Base-by-base conservation (phyloP, 2,329 filamentous ascomycete species). In the Orbilia quercus region DNA sequence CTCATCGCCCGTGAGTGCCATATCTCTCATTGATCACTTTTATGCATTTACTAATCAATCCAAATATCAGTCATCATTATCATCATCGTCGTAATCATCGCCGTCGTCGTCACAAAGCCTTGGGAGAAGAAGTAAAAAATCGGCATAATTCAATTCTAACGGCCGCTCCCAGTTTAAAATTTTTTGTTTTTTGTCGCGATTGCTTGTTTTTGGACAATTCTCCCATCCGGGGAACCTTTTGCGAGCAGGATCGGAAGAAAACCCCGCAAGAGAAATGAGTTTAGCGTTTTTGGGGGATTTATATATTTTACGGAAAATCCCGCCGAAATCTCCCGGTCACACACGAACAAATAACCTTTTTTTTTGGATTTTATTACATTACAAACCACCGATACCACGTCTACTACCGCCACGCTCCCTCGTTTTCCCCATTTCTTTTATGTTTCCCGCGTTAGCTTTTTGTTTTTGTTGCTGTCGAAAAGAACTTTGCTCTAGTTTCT, bases 1-100 rank as follows among this genome's bases (percentile, higher is more conserved):
- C 38, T 50, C 63, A 50, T 72, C 47, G 48, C 38, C 47, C 36
- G 70, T 75, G 50, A 55, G 54, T 75, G 51, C 47, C 59, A 40
- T 6, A 34, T 25, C 20, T 23, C 18, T 31, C 20, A 28, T 28
- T 36, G 44, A n/a, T 47, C 47, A 53, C 47, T 65, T n/a, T 66
- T 31, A 16, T 23, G 40, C 18, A 22, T 44, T 20, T 53, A 44
- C 51, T 58, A 42, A 45, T 47, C 22, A 14, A 23, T 34, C 53
- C 23, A n/a, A n/a, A n/a, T 54, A 57, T 59, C 16, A 76, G 70
- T 77, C 55, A 64, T 77, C 34, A 76, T 77, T 44, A 75, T 77
- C 31, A 59, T 76, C 63, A 65, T 72, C 50, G 53, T 75, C 18
- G 64, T 75, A 36, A 69, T 75, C 60, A 60, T 75, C 60, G 75